These are phyloP conservation scores for Hyaloscypha hepaticicola DNA, from an alignment of 495 filamentous ascomycete species.

Conservation along the genomic window DNA sequence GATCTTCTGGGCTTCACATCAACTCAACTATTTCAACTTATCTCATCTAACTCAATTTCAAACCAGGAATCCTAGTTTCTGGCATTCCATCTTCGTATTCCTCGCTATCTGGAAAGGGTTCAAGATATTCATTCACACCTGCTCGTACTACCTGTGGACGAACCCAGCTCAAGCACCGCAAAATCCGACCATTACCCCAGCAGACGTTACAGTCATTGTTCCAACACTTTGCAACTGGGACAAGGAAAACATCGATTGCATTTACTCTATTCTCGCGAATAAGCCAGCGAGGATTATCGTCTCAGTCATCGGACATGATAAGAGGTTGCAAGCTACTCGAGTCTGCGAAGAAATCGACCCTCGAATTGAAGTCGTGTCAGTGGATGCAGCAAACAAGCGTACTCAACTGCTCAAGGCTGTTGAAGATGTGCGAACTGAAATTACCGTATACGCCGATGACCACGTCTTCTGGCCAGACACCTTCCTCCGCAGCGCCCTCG, in stretches of 20 bases:
- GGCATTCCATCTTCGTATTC: background rate
- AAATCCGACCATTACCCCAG: slow-evolving; percentile 38
- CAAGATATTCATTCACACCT: slow-evolving; percentile 46
- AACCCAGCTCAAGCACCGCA: slow-evolving; percentile 35
- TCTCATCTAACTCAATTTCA: background rate
- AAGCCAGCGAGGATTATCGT: slow-evolving; percentile 38
- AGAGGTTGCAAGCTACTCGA: background rate
- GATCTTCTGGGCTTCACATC: background rate
- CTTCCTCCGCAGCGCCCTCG: slow-evolving; percentile 45
- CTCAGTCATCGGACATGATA: slow-evolving; percentile 34
- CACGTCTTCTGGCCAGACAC: slow-evolving; percentile 54
- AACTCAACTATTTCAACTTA: background rate
- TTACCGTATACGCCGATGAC: slow-evolving; percentile 53
- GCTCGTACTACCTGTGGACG: slow-evolving; percentile 46
- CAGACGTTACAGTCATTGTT: slow-evolving; percentile 55
- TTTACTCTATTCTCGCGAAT: slow-evolving; percentile 36
- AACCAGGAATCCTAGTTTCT: background rate
- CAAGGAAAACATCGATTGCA: slow-evolving; percentile 36
- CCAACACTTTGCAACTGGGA: slow-evolving; percentile 47
- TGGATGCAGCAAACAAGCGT: slow-evolving; percentile 46
- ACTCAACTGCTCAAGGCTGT: slow-evolving; percentile 47
- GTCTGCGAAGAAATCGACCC: background rate
- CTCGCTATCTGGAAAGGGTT: slow-evolving; percentile 24
- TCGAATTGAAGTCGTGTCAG: slow-evolving; percentile 33
- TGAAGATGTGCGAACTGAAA: slow-evolving; percentile 40